Base-by-base conservation (phyloP, 2,329 filamentous ascomycete genomes). In the Annulohypoxylon truncatum region DNA sequence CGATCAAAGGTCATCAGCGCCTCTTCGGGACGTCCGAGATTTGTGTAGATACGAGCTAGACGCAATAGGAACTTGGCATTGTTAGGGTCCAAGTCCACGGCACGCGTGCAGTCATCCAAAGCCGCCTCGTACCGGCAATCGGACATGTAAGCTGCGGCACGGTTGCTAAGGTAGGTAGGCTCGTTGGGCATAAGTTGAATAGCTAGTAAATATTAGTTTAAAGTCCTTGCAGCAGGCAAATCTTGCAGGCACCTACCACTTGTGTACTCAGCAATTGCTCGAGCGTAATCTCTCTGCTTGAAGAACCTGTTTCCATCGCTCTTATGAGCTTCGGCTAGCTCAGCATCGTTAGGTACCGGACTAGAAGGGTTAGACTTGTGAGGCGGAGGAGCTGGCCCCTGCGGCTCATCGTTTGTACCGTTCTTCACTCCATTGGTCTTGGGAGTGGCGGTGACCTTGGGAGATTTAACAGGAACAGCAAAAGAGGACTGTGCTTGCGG, bases 291-390 rank as follows among this genome's bases (percentile, higher is more conserved):
- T 77, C 91, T 93, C 69, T 94, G 92, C 83, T 97, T 98, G 87
- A 97, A 99, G 77, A 93, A 95, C 76, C 96, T 96, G 83, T 99
- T 99, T 64, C 96, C 96, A 1, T 92, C 89, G 73, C 92, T 88
- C 84, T 99, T 99, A 87, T 91, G 97, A 10, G 89, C 85, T 81
- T 99, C 96, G 24, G 95, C 93, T 77, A 97, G 93, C 57, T 95
- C 92, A 42, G 81, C 79, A 22, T 83, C 78, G 33, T 81, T 84
- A 46, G 84, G 81, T 52, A 82, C 81, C 44, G 87, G 88, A 77
- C 85, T 89, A 59, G 84, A 85, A 46, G 87, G 86, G 75, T 85
- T 87, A 26, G 87, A 89, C 73, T 87, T 85, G 80, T 94, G 92
- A 64, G 91, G 92, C 54, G 92, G 92, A 56, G 92, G 92, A 35